phyloP scores from a whole-genome alignment of 371 early-diverging fungal genomes.

The Apophysomyces trapeziformis region DNA sequence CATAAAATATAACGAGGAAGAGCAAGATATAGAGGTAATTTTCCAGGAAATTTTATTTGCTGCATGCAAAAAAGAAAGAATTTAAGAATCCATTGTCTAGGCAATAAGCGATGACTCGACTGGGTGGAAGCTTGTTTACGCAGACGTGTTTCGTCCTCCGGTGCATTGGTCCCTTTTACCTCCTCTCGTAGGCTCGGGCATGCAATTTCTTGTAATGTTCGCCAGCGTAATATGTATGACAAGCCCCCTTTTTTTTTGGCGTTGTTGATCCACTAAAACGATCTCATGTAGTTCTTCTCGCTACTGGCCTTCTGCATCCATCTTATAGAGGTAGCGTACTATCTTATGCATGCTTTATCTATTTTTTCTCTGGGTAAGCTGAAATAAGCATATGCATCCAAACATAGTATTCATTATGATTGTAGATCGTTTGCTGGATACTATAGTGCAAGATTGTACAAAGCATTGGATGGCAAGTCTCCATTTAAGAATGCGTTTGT shows the following conservation, averaged over 20 bases:
- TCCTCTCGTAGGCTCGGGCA: slow-evolving; percentile 80
- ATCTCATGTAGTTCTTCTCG: slow-evolving; percentile 60
- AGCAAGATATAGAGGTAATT: slow-evolving; percentile 55
- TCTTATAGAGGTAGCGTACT: slow-evolving; percentile 77
- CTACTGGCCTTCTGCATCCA: slow-evolving; percentile 81
- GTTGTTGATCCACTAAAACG: too few relatives aligned
- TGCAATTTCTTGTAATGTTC: slow-evolving; percentile 74
- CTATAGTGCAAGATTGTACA: slow-evolving; percentile 77
- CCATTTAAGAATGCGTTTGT: slow-evolving; percentile 75
- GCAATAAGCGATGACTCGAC: slow-evolving; percentile 83
- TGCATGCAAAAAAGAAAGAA: background rate
- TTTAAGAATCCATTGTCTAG: background rate
- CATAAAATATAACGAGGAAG: slow-evolving; percentile 73
- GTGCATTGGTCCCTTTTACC: slow-evolving; percentile 62
- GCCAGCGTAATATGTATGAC: slow-evolving; percentile 46
- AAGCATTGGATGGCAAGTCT: slow-evolving; percentile 73
- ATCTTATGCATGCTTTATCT: slow-evolving; percentile 71
- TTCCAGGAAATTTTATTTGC: background rate
- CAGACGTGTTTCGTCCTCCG: slow-evolving; percentile 84
- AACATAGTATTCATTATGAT: slow-evolving; percentile 11
- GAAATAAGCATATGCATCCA: slow-evolving; percentile 12
- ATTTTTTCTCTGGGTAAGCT: slow-evolving; percentile 71
- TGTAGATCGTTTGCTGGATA: slow-evolving; percentile 70
- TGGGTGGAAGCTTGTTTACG: slow-evolving; percentile 92
- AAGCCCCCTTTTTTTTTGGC: slow-evolving; percentile 15